phyloP scores from a whole-genome alignment of 2,329 filamentous ascomycete species.

The Aspergillus tanneri region DNA sequence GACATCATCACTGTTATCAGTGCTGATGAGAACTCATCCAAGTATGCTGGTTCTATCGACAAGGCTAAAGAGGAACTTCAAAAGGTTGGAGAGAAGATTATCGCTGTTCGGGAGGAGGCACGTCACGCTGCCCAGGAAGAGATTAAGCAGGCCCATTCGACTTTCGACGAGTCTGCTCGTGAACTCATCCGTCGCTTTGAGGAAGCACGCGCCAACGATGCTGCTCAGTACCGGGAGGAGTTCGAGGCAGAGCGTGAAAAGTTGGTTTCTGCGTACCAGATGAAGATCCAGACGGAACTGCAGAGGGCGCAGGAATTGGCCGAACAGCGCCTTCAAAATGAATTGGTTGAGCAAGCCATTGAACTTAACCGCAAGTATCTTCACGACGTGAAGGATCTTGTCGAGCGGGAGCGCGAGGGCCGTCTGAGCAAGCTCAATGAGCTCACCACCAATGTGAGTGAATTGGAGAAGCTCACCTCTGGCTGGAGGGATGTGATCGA shows the following conservation, averaged over 20 bases:
- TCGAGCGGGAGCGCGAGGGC: constrained; percentile 84
- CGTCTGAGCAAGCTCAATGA: constrained; percentile 83
- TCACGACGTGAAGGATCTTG: constrained; percentile 71
- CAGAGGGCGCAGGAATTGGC: constrained; percentile 76
- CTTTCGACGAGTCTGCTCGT: constrained; percentile 83
- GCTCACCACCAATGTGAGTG: constrained; percentile 72
- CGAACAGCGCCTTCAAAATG: constrained; percentile 79
- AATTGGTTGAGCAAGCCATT: constrained; percentile 86
- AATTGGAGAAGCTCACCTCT: constrained; percentile 81
- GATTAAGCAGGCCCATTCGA: constrained; percentile 67
- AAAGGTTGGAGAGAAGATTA: constrained; percentile 76
- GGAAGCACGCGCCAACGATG: constrained; percentile 74
- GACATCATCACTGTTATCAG: constrained; percentile 93
- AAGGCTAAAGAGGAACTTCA: constrained; percentile 83
- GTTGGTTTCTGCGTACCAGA: constrained; percentile 73
- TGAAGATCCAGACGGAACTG: constrained; percentile 74
- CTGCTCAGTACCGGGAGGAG: constrained; percentile 79
- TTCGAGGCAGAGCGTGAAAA: constrained; percentile 84
- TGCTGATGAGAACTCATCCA: constrained; percentile 73
- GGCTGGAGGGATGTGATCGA: constrained; percentile 92
- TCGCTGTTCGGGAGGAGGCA: constrained; percentile 66
- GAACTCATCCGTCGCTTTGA: constrained; percentile 89
- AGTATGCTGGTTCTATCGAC: constrained; percentile 73
- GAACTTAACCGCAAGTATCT: constrained; percentile 83
- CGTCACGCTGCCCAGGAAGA: constrained; percentile 71